Conservation (phyloP, 768 basidiomycete species). For the Trametes meyenii region DNA sequence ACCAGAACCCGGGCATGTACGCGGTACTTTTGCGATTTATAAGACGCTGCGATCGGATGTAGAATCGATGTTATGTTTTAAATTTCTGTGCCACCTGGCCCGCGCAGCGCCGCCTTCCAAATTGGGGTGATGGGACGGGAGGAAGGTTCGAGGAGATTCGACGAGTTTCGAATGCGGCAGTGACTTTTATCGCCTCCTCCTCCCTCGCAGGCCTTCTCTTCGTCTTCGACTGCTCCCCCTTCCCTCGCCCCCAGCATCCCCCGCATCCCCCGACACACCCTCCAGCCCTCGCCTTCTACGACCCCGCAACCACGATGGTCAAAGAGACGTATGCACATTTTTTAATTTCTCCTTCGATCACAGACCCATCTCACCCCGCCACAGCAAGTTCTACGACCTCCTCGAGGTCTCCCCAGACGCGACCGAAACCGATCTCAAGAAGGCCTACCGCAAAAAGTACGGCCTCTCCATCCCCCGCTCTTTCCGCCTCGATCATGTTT, state of each 20-base stretch:
- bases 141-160: conserved; percentile 40
- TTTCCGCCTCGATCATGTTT: conserved; percentile 5
- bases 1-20: neutral
- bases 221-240: neutral
- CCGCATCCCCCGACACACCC: conserved; percentile 19
- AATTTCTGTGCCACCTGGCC: neutral
- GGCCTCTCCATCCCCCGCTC: conserved; percentile 7
- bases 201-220: conserved; percentile 4
- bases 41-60: neutral
- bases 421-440: conserved; percentile 86
- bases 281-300: conserved; percentile 12
- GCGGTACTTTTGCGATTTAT: neutral
- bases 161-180: conserved; percentile 39
- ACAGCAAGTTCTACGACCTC: conserved; percentile 90
- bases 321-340: conserved; percentile 59
- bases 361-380: conserved; percentile 7
- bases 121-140: conserved; percentile 9
- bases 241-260: conserved; percentile 7
- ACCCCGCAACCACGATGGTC: conserved; percentile 52
- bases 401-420: conserved; percentile 82
- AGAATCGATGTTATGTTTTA: neutral
- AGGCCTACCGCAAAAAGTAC: conserved; percentile 94
- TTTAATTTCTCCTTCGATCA: conserved; percentile 12
- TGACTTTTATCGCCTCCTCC: conserved; percentile 31
- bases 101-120: neutral